Evolutionary conservation across 129 eudicot species (phyloP), one percentile per base, ranked within the genome.

Genomic region (Saposhnikovia divaricata): DNA sequence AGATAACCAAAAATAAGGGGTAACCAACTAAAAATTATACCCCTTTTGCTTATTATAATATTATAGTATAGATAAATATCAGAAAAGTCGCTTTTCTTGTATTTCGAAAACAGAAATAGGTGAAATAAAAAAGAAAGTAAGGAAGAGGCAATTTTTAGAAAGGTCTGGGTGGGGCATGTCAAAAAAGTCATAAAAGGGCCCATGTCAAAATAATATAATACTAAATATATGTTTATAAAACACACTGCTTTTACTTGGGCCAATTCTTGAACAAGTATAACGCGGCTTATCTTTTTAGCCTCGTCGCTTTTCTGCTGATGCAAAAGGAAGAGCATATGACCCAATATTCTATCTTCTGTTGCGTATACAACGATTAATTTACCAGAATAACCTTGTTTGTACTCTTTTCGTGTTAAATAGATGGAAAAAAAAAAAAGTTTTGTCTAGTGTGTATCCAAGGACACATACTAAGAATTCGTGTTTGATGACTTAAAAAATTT

Each of bases 241-340:
- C 5, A 59, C 66, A n/a, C 14, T 59, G 66, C 31, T 59, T 59
- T 59, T 61, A 61, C 69, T 61, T 61, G 69, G 68, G 69, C 69
- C 31, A 25, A 2, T n/a, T 61, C 10, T 61, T 61, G 69, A 61
- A 61, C 69, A 61, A 61, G 69, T 61, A 61, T n/a, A 61, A 61
- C 69, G 69, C 69, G 69, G 69, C 69, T 61, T 61, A 61, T 61
- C 69, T 61, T n/a, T 61, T 59, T 2, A 61, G 69, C 34, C 69
- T 27, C 31, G 69, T 61, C 37, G 4, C 37, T 4, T 61, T 61
- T 9, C 15, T 59, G 66, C 14, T 9, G 66, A 59, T 23, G 66
- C 25, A 8, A 53, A 21, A 53, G 25, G 63, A 18, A 18, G 25
- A 55, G 25, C 28, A n/a, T 21, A 59, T 21, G 27, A 53, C 63